Conservation (phyloP, 1,284 basidiomycete species). For the Cutaneotrichosporon spelunceum region DNA sequence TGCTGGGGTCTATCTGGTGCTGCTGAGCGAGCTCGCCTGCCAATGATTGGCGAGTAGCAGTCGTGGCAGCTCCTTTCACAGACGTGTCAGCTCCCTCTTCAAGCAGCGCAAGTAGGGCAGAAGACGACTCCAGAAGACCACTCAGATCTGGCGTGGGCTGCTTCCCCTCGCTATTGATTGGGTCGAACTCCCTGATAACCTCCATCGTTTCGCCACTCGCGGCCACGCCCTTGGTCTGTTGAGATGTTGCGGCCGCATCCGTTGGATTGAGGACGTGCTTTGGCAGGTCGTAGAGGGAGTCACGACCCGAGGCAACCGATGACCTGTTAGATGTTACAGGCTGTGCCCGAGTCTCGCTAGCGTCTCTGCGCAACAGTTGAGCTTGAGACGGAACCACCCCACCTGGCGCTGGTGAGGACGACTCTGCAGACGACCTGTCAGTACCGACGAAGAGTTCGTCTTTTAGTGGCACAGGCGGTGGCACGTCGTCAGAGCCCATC, state of each 20-base stretch:
- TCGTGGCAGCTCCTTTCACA: constrained; percentile 29
- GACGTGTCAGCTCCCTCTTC: constrained; percentile 25
- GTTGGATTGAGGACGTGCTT: constrained; percentile 4
- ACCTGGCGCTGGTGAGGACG: neutral
- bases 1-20: constrained; percentile 17
- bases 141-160: neutral
- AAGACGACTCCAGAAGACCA: neutral
- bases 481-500: neutral
- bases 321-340: neutral
- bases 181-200: neutral
- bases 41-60: constrained; percentile 11
- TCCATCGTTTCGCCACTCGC: neutral
- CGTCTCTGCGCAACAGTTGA: neutral
- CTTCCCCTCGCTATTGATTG: neutral
- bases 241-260: neutral
- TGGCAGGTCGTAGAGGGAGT: neutral
- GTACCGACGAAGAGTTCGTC: neutral
- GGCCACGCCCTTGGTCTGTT: neutral
- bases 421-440: neutral
- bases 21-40: constrained; percentile 15
- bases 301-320: neutral
- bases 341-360: neutral
- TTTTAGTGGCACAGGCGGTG: neutral
- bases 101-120: constrained; percentile 35
- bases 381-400: neutral